These are phyloP conservation scores for Arthrinium puccinioides DNA, from an alignment of 2,329 filamentous ascomycete species.

Conservation along the genomic window DNA sequence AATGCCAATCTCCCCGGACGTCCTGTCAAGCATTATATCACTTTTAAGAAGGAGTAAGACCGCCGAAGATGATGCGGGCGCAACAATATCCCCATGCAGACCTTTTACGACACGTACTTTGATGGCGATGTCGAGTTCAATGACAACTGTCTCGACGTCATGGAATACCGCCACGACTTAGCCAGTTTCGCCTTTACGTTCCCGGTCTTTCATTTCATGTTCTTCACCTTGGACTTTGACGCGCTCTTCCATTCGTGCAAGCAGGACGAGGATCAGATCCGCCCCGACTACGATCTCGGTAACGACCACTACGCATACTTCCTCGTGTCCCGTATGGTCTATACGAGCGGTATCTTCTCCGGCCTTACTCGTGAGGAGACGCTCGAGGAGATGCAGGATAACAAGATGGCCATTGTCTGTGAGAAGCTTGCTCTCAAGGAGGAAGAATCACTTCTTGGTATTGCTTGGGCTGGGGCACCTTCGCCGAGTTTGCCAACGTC, in stretches of 20 bases:
- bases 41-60: constrained; percentile 58
- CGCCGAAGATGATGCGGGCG: constrained; percentile 60
- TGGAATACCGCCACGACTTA: constrained; percentile 95
- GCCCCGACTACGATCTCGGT: constrained; percentile 90
- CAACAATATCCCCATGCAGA: constrained; percentile 79
- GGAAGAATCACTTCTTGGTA: constrained; percentile 78
- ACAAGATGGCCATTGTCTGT: constrained; percentile 88
- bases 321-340: constrained; percentile 94
- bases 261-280: constrained; percentile 93
- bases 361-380: constrained; percentile 79
- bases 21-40: constrained; percentile 80
- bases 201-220: constrained; percentile 74
- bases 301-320: constrained; percentile 98
- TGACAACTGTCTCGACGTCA: constrained; percentile 74
- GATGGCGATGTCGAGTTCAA: constrained; percentile 88
- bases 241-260: constrained; percentile 83
- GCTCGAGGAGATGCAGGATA: constrained; percentile 90
- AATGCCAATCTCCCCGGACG: constrained; percentile 78
- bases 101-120: constrained; percentile 95
- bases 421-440: constrained; percentile 82
- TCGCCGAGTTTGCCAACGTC: constrained; percentile 79
- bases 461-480: constrained; percentile 95
- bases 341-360: constrained; percentile 85
- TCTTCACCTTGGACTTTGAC: constrained; percentile 77
- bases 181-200: constrained; percentile 82